A percentile compares a stretch with the other conserved stretches of the same genome.
These are phyloP conservation scores for Trichosanthes cucumerina DNA, from an alignment of 306 rosid genomes.

Conservation along the genomic window DNA sequence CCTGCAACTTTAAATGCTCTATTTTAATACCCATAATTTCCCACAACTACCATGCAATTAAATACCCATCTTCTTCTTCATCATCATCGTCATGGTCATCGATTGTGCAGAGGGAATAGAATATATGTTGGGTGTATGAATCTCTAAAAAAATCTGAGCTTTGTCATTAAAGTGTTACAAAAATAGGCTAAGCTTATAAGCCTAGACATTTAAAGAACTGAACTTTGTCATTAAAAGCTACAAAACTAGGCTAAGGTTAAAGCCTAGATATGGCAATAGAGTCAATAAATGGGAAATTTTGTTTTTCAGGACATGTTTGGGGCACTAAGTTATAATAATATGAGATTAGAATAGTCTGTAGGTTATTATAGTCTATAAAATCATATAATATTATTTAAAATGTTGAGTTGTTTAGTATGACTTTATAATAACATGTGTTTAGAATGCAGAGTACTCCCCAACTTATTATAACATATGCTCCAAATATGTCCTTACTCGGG, in stretches of 20 bases:
- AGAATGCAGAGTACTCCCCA: no score
- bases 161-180: neutral
- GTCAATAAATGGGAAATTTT: neutral
- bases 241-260: neutral
- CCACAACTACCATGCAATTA: conserved; percentile 60
- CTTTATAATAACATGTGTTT: no score
- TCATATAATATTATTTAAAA: no score
- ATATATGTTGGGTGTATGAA: conserved; percentile 26
- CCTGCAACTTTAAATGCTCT: conserved; percentile 39
- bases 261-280: neutral
- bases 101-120: neutral
- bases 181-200: neutral
- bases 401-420: no score
- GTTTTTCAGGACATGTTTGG: no score
- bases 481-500: no score
- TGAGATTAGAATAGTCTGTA: no score
- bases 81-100: neutral
- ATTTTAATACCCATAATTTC: conserved; percentile 58
- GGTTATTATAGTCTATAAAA: no score
- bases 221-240: neutral
- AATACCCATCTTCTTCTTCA: conserved; percentile 9
- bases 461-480: no score
- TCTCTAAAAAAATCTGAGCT: neutral
- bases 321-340: no score
- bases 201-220: neutral